These are phyloP conservation scores for Drosera spatulata DNA, from an alignment of 179 eudicot species.

Conservation along the genomic window DNA sequence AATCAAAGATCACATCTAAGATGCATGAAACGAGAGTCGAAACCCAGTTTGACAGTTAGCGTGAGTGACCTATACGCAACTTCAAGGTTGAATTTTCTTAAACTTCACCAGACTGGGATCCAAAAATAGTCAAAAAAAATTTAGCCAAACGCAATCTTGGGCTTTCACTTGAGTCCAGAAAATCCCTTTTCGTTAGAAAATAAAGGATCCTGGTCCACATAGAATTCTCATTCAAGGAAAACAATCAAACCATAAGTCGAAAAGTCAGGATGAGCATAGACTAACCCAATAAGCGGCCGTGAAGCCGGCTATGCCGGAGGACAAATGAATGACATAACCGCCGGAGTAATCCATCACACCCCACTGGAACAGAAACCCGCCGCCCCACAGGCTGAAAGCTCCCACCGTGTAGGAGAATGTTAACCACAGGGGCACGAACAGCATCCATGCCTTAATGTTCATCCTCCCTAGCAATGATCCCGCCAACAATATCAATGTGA, in stretches of 20 bases:
- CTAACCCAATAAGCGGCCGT: constrained; percentile 54
- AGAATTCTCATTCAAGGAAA: neutral
- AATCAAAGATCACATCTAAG: too few relatives aligned
- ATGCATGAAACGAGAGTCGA: too few relatives aligned
- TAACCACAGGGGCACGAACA: constrained; percentile 50
- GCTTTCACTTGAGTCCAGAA: too few relatives aligned
- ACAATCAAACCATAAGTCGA: neutral
- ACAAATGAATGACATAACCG: constrained; percentile 48
- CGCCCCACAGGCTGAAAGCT: constrained; percentile 51
- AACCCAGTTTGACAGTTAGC: too few relatives aligned
- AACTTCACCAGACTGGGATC: too few relatives aligned
- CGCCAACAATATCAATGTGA: constrained; percentile 32
- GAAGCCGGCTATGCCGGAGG: constrained; percentile 54
- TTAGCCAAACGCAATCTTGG: too few relatives aligned
- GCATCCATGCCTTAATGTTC: constrained; percentile 54
- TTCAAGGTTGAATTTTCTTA: too few relatives aligned
- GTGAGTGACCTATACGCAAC: too few relatives aligned
- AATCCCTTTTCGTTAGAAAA: too few relatives aligned
- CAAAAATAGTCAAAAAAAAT: too few relatives aligned
- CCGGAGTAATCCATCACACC: constrained; percentile 49
- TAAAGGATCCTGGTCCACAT: neutral
- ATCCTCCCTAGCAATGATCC: constrained; percentile 45
- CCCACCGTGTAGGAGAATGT: constrained; percentile 45
- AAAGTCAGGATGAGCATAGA: neutral
- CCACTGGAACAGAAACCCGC: constrained; percentile 49